Percentiles rank a stretch among this genome's conserved stretches.
Conservation (phyloP, 2,329 filamentous ascomycete species). For the Akanthomyces lecanii region DNA sequence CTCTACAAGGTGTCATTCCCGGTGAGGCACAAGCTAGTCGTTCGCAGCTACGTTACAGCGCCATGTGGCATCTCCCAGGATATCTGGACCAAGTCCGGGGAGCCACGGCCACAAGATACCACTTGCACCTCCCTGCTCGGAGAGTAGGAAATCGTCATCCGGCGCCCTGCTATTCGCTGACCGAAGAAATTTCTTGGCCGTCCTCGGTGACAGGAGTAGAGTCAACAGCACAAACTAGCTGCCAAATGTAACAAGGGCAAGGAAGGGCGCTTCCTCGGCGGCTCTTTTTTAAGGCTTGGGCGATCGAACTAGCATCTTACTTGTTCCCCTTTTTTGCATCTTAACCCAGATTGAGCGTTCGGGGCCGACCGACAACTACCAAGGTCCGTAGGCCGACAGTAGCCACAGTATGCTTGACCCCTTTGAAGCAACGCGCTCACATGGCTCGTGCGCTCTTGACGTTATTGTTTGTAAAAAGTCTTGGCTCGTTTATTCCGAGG, state of each 20-base stretch:
- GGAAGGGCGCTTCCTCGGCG: background rate
- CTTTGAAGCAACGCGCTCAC: background rate
- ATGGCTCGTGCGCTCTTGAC: constrained; percentile 1
- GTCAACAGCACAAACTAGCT: background rate
- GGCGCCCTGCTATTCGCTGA: background rate
- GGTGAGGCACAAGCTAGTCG: background rate
- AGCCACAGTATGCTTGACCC: background rate
- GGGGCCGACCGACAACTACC: background rate
- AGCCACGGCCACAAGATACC: background rate
- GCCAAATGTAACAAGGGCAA: background rate
- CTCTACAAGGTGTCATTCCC: background rate
- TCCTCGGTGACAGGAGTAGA: background rate
- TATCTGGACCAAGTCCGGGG: background rate
- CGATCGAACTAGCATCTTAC: background rate
- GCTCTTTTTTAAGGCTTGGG: background rate
- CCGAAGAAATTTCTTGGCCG: too few species aligned
- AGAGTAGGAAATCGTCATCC: background rate
- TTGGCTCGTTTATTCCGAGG: background rate
- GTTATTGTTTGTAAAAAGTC: background rate
- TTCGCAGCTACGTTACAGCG: constrained; percentile 1
- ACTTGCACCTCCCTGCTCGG: background rate
- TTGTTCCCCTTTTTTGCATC: background rate
- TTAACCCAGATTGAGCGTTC: background rate
- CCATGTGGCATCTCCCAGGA: background rate
- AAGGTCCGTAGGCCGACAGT: background rate